Evolutionary conservation across 179 eudicot species (phyloP), one percentile per base, ranked within the genome.

Genomic region (Heliamphora pulchella): DNA sequence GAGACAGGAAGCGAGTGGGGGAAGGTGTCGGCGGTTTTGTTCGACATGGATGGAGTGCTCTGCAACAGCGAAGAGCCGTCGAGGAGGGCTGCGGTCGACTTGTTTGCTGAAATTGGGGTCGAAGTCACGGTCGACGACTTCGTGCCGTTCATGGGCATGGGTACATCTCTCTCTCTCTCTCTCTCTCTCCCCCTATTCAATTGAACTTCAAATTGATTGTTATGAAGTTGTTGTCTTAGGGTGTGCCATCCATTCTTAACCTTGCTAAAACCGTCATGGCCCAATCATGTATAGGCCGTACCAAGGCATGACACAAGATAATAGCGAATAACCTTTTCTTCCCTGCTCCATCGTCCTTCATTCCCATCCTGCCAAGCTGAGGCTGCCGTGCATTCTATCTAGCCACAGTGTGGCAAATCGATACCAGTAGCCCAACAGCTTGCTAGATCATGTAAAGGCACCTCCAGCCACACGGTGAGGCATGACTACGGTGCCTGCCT

Each of bases 11-110:
- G 22, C 4, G 85, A 82, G 70, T 96, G 99, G 99, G 96, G 92
- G 67, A 90, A 92, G 80, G 99, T 96, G 2, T 91, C 96, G 17
- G 99, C 99, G 48, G 99, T 96, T 82, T 67, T 96, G 83, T 96
- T 96, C 58, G 99, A 96, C 53, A 96, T 96, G 99, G 99, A 96
- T 75, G 99, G 99, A 17, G 99, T 96, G 68, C 88, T 96, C 20
- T 96, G 99, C 59, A 82, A 96, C 81, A 94, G 99, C 64, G 99
- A 96, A 75, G 98, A 91, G 81, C 87, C 87, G 15, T 94, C 99
- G 50, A 84, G 99, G 76, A 79, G 78, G 75, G 98, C 99, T 39
- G 99, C 86, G 0, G 99, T 94, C 9, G 97, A 96, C 75, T 80
- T 96, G 43, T 96, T 96, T 51, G 91, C 89, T 11, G 97, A 96